Evolutionary conservation across 1,284 basidiomycete genomes (phyloP).

Genomic region (Ganoderma sp.): DNA sequence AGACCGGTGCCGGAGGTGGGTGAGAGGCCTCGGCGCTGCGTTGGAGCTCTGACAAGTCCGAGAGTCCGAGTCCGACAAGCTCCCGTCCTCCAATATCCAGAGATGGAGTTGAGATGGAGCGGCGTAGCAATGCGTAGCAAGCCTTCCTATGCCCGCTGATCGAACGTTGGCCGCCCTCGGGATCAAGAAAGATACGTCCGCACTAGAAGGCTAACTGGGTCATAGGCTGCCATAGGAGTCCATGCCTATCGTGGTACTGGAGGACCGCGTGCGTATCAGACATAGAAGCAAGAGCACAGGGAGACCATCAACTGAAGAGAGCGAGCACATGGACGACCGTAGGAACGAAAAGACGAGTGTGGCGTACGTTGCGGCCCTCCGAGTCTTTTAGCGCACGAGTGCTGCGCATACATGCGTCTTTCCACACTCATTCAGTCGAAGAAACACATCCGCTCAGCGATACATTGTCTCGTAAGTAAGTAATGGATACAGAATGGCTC

Average conservation of each 20-base stretch:
- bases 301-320: constrained; percentile 21
- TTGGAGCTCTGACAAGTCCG: not conserved
- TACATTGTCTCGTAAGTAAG: not conserved
- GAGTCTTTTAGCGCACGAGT: constrained; percentile 16
- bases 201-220: not conserved
- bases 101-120: not conserved
- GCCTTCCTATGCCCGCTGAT: constrained; percentile 5
- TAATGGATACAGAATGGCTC: not conserved
- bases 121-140: not conserved
- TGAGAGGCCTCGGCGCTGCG: not conserved
- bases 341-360: constrained; percentile 20
- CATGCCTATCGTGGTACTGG: not conserved
- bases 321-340: constrained; percentile 29
- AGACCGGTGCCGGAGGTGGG: not conserved
- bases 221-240: not conserved
- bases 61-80: constrained; percentile 5
- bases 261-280: constrained; percentile 12
- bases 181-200: constrained; percentile 4
- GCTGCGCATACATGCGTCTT: constrained; percentile 10
- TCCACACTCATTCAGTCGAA: not conserved
- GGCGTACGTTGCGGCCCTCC: constrained; percentile 6
- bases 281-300: constrained; percentile 12
- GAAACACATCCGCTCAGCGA: not conserved
- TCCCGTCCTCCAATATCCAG: not conserved
- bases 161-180: not conserved